Evolutionary conservation across 2,329 filamentous ascomycete genomes (phyloP), one percentile per base, ranked within the genome.

Genomic region (Metarhizium anisopliae): DNA sequence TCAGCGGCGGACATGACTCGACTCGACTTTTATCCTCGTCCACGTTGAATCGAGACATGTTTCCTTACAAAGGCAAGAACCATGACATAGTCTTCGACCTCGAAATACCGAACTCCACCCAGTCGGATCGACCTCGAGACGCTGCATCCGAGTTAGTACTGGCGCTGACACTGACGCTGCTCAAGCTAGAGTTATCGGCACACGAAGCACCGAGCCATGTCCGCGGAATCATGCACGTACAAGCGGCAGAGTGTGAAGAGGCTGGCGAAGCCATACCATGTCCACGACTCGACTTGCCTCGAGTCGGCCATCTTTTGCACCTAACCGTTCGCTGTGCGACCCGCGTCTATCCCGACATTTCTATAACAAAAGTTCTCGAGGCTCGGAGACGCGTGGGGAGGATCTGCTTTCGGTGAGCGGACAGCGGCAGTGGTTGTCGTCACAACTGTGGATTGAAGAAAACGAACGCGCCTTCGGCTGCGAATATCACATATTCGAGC

Each of bases 181-280:
- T 25, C 25, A 25, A 25, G 25, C 3, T 4, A 25, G 25, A 25
- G 3, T 25, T 25, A 25, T 25, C 25, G 25, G 25, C 25, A 1
- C 25, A 25, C 25, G 25, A 25, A 25, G 25, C 25, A 25, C 25
- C 25, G 25, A 25, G 25, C 25, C 25, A 25, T 25, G 25, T 25
- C 25, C 13, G 50, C 14, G 14, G 6, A 13, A 3, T 18, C 25
- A 25, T n/a, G 4, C 7, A 40, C 50, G 3, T 53, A 56, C 47
- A 56, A 56, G 35, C 47, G 51, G 18, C 51, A 51, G 11, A 53
- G 29, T 13, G 55, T 50, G 18, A 53, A 53, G 4, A 56, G 51
- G 47, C 50, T 51, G 51, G 55, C 54, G 8, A 55, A 49, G 54
- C 54, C 43, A 52, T 52, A 55, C 50, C 54, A 55, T 7, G 54